phyloP scores from a whole-genome alignment of 129 eudicot genomes.

The sunflower (Helianthus annuus) region HanXRQr2.0-SUNRISE NC_035441.2:13728779-13729278 shows the following conservation, averaged over 20 bases:
- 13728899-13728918: no score
- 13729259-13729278: constrained; percentile 9
- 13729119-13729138: background rate
- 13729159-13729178: constrained; percentile 12
- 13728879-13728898: no score
- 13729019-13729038: background rate
- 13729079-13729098: no score
- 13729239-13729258: constrained; percentile 3
- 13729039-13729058: background rate
- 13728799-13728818: no score
- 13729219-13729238: constrained; percentile 7
- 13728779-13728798: no score
- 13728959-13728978: background rate
- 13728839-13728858: no score
- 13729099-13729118: background rate
- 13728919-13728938: no score
- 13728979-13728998: background rate
- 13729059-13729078: no score
- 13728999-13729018: constrained; percentile 7
- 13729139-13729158: background rate
- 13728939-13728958: no score
- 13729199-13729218: constrained; percentile 3
- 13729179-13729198: background rate
- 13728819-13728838: no score
- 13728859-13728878: no score